Evolutionary conservation across 2,329 filamentous ascomycete species (phyloP), one percentile per base, ranked within the genome.

Genomic region (Cladosporium oxysporum): DNA sequence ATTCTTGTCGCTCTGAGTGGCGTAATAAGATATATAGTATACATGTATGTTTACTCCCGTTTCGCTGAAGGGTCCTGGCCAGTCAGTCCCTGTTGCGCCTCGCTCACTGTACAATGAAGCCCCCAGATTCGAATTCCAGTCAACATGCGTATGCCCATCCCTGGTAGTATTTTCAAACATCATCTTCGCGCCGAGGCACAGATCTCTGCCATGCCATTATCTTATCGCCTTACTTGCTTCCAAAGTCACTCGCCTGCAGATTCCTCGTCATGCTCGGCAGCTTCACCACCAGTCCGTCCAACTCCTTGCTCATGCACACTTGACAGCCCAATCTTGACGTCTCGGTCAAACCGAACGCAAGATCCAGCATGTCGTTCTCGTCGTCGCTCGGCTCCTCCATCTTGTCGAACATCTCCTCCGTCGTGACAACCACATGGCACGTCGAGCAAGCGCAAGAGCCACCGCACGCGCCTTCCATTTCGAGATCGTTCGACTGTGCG

Each of bases 391-490:
- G 78, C 75, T 83, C 81, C 52, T 78, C 76, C 76, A 79, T 79
- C 71, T 74, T 74, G 64, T 78, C 77, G 65, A 71, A 79, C 79
- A 88, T 85, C 5, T 86, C 85, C 53, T 91, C 87, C 74, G 90
- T 88, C 66, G 87, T 79, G 44, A 97, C 91, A 68, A 97, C 93
- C 65, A 96, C 90, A 80, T 97, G 93, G 81, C 93, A 97, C 6
- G 93, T 97, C 66, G 91, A 95, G 81, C 93, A 97, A 64, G 93
- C 93, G 79, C 93, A 97, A 37, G 91, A 95, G 26, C 93, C 95
- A 71, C 95, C 95, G 76, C 95, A 99, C 14, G 95, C 95, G 68
- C 95, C 88, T 83, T 99, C 95, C 94, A 99, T 98, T 79, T 99
- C 95, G 50, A 99, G 83, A 75, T 98, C 94, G 79, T 98, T 87